Percentiles rank a stretch among this genome's conserved stretches.
These are phyloP conservation scores for Trichoderma semiorbis DNA, from an alignment of 2,329 filamentous ascomycete species.

Conservation along the genomic window DNA sequence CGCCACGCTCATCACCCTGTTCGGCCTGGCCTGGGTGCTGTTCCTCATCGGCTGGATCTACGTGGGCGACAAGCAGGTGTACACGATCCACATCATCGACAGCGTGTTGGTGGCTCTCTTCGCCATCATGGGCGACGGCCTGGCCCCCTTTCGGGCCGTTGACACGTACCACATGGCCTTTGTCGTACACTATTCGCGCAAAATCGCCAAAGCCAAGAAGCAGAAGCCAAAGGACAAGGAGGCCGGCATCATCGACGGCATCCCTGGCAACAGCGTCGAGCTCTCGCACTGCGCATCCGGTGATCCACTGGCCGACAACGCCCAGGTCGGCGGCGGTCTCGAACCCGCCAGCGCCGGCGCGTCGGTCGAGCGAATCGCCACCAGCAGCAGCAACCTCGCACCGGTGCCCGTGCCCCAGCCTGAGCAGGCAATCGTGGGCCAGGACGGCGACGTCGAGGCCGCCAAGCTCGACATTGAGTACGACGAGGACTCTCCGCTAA, in stretches of 20 bases:
- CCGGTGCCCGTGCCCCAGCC: not conserved
- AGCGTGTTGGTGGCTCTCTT: constrained; percentile 69
- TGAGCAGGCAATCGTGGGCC: constrained; percentile 1
- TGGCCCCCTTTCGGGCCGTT: constrained; percentile 70
- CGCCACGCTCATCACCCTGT: constrained; percentile 76
- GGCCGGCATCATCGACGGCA: not conserved
- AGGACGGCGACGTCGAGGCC: constrained; percentile 38
- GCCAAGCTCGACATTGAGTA: constrained; percentile 37
- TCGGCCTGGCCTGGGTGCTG: constrained; percentile 85
- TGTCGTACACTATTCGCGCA: constrained; percentile 63
- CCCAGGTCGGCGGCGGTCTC: not conserved
- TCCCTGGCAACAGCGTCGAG: constrained; percentile 19
- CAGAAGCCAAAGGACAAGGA: constrained; percentile 32
- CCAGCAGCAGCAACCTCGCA: constrained; percentile 6
- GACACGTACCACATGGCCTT: constrained; percentile 88
- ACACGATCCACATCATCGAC: constrained; percentile 67
- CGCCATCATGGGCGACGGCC: constrained; percentile 65
- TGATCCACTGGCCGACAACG: not conserved
- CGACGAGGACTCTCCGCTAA: constrained; percentile 60
- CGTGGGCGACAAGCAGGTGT: constrained; percentile 68
- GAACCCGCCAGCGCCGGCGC: not conserved
- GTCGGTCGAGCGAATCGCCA: constrained; percentile 9
- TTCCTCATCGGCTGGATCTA: constrained; percentile 90
- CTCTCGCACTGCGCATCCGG: constrained; percentile 1
- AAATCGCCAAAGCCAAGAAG: constrained; percentile 43